Base-by-base conservation (phyloP, 2,329 filamentous ascomycete species). In the Diplodia sapinea region DNA sequence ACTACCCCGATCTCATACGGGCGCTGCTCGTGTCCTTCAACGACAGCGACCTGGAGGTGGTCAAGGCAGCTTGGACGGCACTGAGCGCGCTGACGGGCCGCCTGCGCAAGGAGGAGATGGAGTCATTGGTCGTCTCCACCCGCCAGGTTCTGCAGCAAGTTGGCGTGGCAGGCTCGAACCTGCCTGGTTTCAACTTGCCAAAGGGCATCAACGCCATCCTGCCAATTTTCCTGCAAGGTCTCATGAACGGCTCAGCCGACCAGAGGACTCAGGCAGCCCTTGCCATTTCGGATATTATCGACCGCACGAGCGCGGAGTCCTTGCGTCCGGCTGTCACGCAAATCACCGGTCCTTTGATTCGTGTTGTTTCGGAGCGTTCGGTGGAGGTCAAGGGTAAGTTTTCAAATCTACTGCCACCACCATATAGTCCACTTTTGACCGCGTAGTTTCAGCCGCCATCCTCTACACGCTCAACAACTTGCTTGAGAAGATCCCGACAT, bases 71-170 rank as follows among this genome's bases (percentile, higher is more conserved):
- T 26, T 98, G 94, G 94, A 85, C 88, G 66, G 94, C 94, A 6
- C 86, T 99, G 68, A 93, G 83, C 73, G 91, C 92, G 68, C 90
- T 99, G 73, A 97, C 94, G 55, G 94, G 94, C 78, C 90, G 89
- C 73, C 86, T 99, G 70, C 90, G 90, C 76, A 99, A 99, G 79
- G 96, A 99, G 77, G 94, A 98, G 80, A 98, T 99, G 95, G 96
- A 99, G 76, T 89, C 91, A 0, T 85, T 99, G 55, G 93, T 97
- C 20, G 83, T 88, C 65, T 95, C 94, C 0, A 97, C 94, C 2
- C 86, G 94, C 68, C 91, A 96, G 78, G 90, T 92, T 1, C 85
- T 99, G 66, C 89, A 92, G 71, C 92, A 94, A 74, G 91, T 98
- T 56, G 95, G 96, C 73, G 92, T 97, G 54, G 83, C 93, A 51